Conservation (phyloP, 1,284 basidiomycete species). For the Taiwanofungus camphoratus region DNA sequence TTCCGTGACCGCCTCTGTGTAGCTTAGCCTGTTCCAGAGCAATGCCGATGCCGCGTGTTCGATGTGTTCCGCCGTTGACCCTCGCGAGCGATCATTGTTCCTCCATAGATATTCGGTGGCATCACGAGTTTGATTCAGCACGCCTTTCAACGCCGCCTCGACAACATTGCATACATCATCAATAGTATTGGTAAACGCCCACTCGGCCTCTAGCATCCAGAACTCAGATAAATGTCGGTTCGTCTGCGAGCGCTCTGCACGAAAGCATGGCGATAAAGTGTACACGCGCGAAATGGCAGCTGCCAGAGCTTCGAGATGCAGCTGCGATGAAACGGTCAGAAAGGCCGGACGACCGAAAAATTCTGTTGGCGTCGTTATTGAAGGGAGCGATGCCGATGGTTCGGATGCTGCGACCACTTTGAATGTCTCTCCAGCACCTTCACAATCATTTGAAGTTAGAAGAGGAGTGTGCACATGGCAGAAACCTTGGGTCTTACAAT, state of each 20-base stretch:
- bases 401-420: slow-evolving; percentile 45
- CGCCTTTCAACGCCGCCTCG: slow-evolving; percentile 57
- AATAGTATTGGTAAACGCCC: slow-evolving; percentile 53
- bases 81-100: slow-evolving; percentile 8
- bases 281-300: slow-evolving; percentile 80
- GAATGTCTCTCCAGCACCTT: slow-evolving; percentile 97
- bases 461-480: slow-evolving; percentile 80
- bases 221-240: slow-evolving; percentile 95
- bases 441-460: slow-evolving; percentile 88
- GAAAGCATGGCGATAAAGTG: slow-evolving; percentile 88
- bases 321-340: slow-evolving; percentile 91
- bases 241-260: slow-evolving; percentile 87
- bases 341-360: slow-evolving; percentile 77
- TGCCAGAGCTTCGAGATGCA: slow-evolving; percentile 90
- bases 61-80: slow-evolving; percentile 9
- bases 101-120: slow-evolving; percentile 25
- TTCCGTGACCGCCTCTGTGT: slow-evolving; percentile 69
- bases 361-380: slow-evolving; percentile 29
- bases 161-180: slow-evolving; percentile 64
- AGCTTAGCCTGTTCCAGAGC: slow-evolving; percentile 74
- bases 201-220: slow-evolving; percentile 98
- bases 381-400: slow-evolving; percentile 19
- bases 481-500: slow-evolving; percentile 66
- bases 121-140: slow-evolving; percentile 28
- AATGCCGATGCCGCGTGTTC: slow-evolving; percentile 21